Percentiles rank a stretch among this genome's conserved stretches.
These are phyloP conservation scores for Boletus fagicola DNA, from an alignment of 768 basidiomycete genomes.

Conservation along the genomic window DNA sequence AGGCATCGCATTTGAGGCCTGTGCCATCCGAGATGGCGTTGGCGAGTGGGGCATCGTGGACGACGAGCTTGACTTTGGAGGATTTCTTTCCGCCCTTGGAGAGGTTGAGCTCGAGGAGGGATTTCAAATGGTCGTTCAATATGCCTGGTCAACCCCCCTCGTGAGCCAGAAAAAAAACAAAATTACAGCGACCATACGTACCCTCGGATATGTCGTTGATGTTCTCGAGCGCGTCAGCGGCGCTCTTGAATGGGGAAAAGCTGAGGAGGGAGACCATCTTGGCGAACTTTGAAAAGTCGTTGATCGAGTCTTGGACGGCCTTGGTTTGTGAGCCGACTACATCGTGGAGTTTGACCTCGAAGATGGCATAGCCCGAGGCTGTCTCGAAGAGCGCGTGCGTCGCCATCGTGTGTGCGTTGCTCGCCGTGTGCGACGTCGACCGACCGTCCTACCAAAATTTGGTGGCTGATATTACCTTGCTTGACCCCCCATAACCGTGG, in stretches of 20 bases:
- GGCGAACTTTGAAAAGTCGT: constrained; percentile 82
- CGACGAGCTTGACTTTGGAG: constrained; percentile 68
- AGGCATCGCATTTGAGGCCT: constrained; percentile 73
- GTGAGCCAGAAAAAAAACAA: neutral
- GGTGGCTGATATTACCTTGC: constrained; percentile 11
- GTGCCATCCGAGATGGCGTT: constrained; percentile 73
- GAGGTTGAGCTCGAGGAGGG: constrained; percentile 85
- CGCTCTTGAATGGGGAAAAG: constrained; percentile 92
- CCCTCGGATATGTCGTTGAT: constrained; percentile 96
- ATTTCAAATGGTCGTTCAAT: constrained; percentile 78
- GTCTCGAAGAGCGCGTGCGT: constrained; percentile 93
- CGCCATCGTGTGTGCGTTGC: constrained; percentile 44
- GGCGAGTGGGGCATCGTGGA: constrained; percentile 73
- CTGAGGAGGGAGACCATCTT: constrained; percentile 91
- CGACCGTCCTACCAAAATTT: constrained; percentile 23
- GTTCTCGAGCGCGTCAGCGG: constrained; percentile 92
- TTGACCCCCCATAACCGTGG: too few species aligned
- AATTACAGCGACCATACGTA: constrained; percentile 33
- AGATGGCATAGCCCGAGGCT: constrained; percentile 91
- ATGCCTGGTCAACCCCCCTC: constrained; percentile 51
- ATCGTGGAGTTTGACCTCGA: constrained; percentile 83
- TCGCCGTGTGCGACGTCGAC: constrained; percentile 38
- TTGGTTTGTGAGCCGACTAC: constrained; percentile 79
- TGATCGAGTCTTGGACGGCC: constrained; percentile 81
- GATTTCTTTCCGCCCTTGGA: constrained; percentile 67